Evolutionary conservation across 2,329 filamentous ascomycete genomes (phyloP), one percentile per base, ranked within the genome.

Genomic region (Daldinia eschscholtzii): DNA sequence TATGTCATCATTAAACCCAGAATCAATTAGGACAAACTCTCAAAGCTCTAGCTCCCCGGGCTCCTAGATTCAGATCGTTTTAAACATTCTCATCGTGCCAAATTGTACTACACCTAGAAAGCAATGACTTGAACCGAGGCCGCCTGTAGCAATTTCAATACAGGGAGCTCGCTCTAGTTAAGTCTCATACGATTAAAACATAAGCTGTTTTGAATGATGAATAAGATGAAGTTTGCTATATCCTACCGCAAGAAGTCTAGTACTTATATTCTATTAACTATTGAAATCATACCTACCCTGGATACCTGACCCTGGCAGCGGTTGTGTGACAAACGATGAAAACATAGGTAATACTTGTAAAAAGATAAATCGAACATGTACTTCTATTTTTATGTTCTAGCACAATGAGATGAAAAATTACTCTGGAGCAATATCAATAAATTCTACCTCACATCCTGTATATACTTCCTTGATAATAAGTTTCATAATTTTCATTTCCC

Each of bases 1-100:
- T 48, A 67, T 63, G 59, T 63, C 58, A 67, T n/a, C 15, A 56
- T 18, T 41, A 55, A 55, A 44, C 39, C 41, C 37, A 37, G 15
- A 23, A 37, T 50, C 35, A 26, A 44, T 30, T 50, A 63, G 39
- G 44, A 59, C 55, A 58, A 61, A 55, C 39, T 59, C n/a, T 61
- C 46, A 7, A 7, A n/a, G 6, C 18, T 12, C 18, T 44, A 44
- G 42, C 7, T n/a, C n/a, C n/a, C n/a, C n/a, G n/a, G n/a, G n/a
- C n/a, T 7, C 42, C 6, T 23, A 10, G n/a, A 44, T 42, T 42
- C 2, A 20, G 12, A n/a, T 48, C 13, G 44, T 10, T 13, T 48
- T 48, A 28, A 20, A 12, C 4, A 3, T 12, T 26, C 6, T 46
- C 42, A 26, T 23, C 20, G 20, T 46, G 9, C 18, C 13, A 46